These are phyloP conservation scores for Xenoacremonium recifei DNA, from an alignment of 2,329 filamentous ascomycete genomes.

Conservation along the genomic window DNA sequence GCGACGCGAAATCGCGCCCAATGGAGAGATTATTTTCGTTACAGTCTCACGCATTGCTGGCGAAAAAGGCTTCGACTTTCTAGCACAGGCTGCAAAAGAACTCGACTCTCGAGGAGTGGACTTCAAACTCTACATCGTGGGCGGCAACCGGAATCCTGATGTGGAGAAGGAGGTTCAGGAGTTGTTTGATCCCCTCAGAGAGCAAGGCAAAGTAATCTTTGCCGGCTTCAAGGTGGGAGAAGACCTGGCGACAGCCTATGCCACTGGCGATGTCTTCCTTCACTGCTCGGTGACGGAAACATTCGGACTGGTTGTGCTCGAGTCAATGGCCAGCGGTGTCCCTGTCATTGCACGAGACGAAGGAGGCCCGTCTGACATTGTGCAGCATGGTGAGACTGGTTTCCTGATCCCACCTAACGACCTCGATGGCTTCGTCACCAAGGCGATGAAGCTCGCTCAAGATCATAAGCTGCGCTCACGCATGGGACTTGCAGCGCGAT, in stretches of 20 bases:
- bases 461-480: slow-evolving; percentile 41
- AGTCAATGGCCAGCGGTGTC: slow-evolving; percentile 69
- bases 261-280: slow-evolving; percentile 66
- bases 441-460: slow-evolving; percentile 48
- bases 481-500: slow-evolving; percentile 49
- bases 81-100: slow-evolving; percentile 53
- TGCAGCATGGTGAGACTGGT: slow-evolving; percentile 58
- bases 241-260: slow-evolving; percentile 63
- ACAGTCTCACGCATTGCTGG: slow-evolving; percentile 66
- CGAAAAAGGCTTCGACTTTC: slow-evolving; percentile 70
- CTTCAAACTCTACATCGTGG: slow-evolving; percentile 66
- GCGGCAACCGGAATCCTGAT: slow-evolving; percentile 63
- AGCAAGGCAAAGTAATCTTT: slow-evolving; percentile 58
- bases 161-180: slow-evolving; percentile 61
- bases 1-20: slow-evolving; percentile 54
- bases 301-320: slow-evolving; percentile 68
- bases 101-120: slow-evolving; percentile 54
- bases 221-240: slow-evolving; percentile 63
- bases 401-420: slow-evolving; percentile 61
- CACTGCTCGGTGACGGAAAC: slow-evolving; percentile 73
- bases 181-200: slow-evolving; percentile 52
- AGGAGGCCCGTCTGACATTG: slow-evolving; percentile 67
- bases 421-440: slow-evolving; percentile 55
- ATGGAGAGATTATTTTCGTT: slow-evolving; percentile 63
- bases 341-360: slow-evolving; percentile 68